A percentile compares a stretch with the other conserved stretches of the same genome.
phyloP scores from a whole-genome alignment of 257 asterid species.

The Phtheirospermum japonicum region DNA sequence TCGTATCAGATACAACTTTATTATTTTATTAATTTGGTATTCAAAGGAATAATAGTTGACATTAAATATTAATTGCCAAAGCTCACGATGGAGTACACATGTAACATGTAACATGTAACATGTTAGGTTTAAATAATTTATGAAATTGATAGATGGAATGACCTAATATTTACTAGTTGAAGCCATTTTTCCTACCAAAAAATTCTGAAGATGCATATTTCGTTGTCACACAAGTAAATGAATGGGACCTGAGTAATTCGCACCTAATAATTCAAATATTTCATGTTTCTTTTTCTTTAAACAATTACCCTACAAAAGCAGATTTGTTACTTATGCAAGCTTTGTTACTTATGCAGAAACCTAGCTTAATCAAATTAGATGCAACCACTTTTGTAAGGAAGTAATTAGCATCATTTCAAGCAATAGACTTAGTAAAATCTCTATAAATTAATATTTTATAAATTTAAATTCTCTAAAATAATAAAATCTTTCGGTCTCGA shows the following conservation, averaged over 20 bases:
- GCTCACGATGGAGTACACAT: background rate
- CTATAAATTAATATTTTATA: too few relatives aligned
- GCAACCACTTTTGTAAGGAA: background rate
- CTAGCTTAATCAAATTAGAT: constrained; percentile 6
- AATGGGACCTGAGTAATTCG: constrained; percentile 5
- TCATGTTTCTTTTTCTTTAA: background rate
- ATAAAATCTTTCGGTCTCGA: too few relatives aligned
- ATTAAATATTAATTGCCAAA: background rate
- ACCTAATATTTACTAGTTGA: constrained; percentile 10
- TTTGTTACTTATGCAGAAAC: too few relatives aligned
- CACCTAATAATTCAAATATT: background rate
- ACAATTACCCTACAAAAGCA: background rate
- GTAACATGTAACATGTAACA: too few relatives aligned
- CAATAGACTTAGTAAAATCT: too few relatives aligned
- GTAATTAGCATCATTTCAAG: background rate
- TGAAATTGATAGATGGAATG: background rate
- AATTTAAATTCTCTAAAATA: too few relatives aligned
- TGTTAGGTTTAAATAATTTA: constrained; percentile 21
- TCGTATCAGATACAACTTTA: background rate
- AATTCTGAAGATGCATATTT: constrained; percentile 7
- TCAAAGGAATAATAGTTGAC: background rate
- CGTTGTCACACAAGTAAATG: constrained; percentile 23
- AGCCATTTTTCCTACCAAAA: constrained; percentile 15
- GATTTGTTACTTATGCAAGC: background rate
- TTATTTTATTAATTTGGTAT: too few relatives aligned